Percentiles rank a stretch among this genome's conserved stretches.
Evolutionary conservation across 208 protist species (phyloP).

Genomic region (Trichomonas gallinae): DNA sequence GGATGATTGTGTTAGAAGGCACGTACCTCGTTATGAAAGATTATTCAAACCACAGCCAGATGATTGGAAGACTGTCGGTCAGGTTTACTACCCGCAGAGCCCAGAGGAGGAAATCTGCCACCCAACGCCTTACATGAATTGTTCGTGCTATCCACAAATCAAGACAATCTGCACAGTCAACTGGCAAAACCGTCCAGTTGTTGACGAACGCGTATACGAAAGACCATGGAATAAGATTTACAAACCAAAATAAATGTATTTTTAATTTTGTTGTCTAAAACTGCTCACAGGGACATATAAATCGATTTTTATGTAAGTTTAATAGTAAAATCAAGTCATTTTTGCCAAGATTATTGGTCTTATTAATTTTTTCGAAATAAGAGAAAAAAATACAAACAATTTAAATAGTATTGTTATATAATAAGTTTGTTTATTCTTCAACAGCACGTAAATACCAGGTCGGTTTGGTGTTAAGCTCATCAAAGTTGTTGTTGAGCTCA

Average conservation of each 20-base stretch:
- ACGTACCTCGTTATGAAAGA: neutral
- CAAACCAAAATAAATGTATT: neutral
- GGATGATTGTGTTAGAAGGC: neutral
- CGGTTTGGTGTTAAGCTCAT: neutral
- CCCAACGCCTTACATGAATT: neutral
- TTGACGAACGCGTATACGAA: neutral
- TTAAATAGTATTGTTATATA: too few species aligned
- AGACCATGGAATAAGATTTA: neutral
- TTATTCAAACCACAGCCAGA: neutral
- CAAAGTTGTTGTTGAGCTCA: neutral
- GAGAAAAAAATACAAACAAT: too few species aligned
- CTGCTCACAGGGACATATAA: too few species aligned
- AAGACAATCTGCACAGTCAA: neutral
- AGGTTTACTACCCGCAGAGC: neutral
- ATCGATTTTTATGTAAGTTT: too few species aligned
- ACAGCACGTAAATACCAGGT: neutral
- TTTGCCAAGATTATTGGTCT: too few species aligned
- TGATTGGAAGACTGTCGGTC: neutral
- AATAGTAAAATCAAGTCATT: too few species aligned
- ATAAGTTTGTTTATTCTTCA: constrained; percentile 14
- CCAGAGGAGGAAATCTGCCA: neutral
- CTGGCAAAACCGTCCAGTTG: neutral
- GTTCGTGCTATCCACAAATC: neutral
- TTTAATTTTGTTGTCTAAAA: too few species aligned
- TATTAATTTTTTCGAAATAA: too few species aligned